Base-by-base conservation (phyloP, 192 early-diverging fungal genomes). In the Coemansia sp. region DNA sequence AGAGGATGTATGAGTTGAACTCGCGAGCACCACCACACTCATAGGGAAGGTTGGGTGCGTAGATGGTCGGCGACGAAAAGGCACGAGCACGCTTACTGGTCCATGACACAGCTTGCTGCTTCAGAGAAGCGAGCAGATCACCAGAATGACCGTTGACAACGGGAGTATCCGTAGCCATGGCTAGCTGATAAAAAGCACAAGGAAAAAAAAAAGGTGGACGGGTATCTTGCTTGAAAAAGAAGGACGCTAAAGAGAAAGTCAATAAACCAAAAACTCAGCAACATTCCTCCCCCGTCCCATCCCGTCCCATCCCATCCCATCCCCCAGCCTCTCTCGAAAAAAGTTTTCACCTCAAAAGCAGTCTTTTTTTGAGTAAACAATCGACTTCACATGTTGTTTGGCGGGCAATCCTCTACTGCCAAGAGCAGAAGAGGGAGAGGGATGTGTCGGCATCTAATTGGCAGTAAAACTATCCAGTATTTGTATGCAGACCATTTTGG, bases 11-110 rank as follows among this genome's bases (percentile, higher is more conserved):
- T 84, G 89, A 92, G 86, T 88, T 92, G 82, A 92, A 97, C 52
- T 88, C 87, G 70, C 89, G 88, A 69, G 89, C 91, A 44, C 96
- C 95, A 21, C 90, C 91, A 72, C 95, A 91, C 78, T 99, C 94
- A 61, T 91, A 91, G 44, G 88, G 89, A 33, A 84, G 81, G 60
- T 67, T 73, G 38, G 81, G 81, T 57, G 69, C 52, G 57, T 74
- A 63, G 66, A 84, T 67, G 46, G 76, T 65, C 14, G 75, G 75
- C 69, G 73, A 70, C 60, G 72, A 70, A 53, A 82, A 82, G 42
- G 68, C 47, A n/a, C 67, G 70, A 26, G 68, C 37, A 14, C 59
- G 40, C 62, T 66, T 70, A 64, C 40, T 64, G 46, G 63, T 67
- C 68, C 67, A 68, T 35, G 43, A n/a, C 50, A 47, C 13, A 26